Evolutionary conservation across 1,284 basidiomycete species (phyloP).

Genomic region (Rhodotorula sp.): DNA sequence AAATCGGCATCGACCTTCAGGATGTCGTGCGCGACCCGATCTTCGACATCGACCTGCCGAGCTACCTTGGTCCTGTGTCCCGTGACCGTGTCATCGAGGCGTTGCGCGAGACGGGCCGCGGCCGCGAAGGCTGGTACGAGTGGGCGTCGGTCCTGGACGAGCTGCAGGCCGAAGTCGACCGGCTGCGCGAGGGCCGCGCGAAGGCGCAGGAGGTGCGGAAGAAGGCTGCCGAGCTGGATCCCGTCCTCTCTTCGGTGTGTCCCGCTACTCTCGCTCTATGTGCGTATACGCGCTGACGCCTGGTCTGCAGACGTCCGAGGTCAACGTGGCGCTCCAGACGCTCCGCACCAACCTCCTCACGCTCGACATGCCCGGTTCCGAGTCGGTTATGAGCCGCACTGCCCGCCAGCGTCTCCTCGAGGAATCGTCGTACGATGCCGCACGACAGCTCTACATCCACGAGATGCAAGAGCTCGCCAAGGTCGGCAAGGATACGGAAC

Average conservation of each 20-base stretch:
- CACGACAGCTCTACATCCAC: slow-evolving; percentile 68
- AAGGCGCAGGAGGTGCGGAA: neutral
- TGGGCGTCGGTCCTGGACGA: slow-evolving; percentile 27
- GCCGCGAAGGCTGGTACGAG: slow-evolving; percentile 24
- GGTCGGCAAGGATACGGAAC: slow-evolving; percentile 59
- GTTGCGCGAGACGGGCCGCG: slow-evolving; percentile 30
- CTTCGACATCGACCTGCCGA: slow-evolving; percentile 36
- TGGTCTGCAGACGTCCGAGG: slow-evolving; percentile 18
- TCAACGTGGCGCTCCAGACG: slow-evolving; percentile 37
- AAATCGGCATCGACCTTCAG: slow-evolving; percentile 17
- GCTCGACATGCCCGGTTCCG: slow-evolving; percentile 17
- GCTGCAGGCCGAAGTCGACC: slow-evolving; percentile 17
- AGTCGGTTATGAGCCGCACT: slow-evolving; percentile 47
- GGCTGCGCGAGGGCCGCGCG: slow-evolving; percentile 32
- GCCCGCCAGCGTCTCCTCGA: slow-evolving; percentile 80
- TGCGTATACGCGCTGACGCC: neutral
- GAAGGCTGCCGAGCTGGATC: slow-evolving; percentile 17
- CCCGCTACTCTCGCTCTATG: neutral
- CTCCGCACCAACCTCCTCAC: slow-evolving; percentile 39
- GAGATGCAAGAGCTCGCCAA: slow-evolving; percentile 64
- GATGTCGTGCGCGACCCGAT: slow-evolving; percentile 34
- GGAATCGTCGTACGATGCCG: slow-evolving; percentile 79
- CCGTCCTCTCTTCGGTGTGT: slow-evolving; percentile 14
- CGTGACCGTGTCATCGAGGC: slow-evolving; percentile 31
- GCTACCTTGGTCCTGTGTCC: slow-evolving; percentile 26